Percentiles rank a stretch among this genome's conserved stretches.
These are phyloP conservation scores for Colletotrichum magnum DNA, from an alignment of 2,329 filamentous ascomycete genomes.

Conservation along the genomic window DNA sequence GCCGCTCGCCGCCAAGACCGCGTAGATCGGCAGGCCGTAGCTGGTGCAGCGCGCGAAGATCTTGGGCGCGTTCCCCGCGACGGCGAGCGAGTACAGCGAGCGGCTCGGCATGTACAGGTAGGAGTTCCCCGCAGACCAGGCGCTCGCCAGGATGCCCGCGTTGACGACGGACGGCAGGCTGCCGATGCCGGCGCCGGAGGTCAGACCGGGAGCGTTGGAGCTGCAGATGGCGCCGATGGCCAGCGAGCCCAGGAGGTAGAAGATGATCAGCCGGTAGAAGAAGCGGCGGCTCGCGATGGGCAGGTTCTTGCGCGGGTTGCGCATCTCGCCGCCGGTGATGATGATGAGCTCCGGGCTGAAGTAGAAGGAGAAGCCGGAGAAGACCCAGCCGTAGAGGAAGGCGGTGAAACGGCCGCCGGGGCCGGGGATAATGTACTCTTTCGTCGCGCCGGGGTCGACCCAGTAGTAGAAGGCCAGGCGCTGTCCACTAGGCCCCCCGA, in stretches of 20 bases:
- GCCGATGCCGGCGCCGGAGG: slow-evolving; percentile 55
- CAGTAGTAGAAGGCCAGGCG: slow-evolving; percentile 42
- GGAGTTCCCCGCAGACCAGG: slow-evolving; percentile 64
- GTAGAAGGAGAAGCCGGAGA: slow-evolving; percentile 43
- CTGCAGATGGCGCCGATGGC: slow-evolving; percentile 68
- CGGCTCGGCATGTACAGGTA: slow-evolving; percentile 69
- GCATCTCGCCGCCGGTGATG: slow-evolving; percentile 45
- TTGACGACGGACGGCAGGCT: slow-evolving; percentile 69
- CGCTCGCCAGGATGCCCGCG: slow-evolving; percentile 65
- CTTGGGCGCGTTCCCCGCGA: slow-evolving; percentile 64
- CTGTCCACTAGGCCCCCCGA: slow-evolving; percentile 42
- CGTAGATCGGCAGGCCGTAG: slow-evolving; percentile 23
- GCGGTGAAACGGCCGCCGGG: slow-evolving; percentile 43
- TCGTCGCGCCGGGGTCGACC: slow-evolving; percentile 32
- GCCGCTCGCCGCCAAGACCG: slow-evolving; percentile 62
- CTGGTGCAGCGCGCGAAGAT: slow-evolving; percentile 53
- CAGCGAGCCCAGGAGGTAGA: slow-evolving; percentile 65
- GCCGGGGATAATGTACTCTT: slow-evolving; percentile 34
- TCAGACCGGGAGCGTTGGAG: slow-evolving; percentile 63
- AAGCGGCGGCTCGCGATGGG: slow-evolving; percentile 45
- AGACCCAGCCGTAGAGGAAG: slow-evolving; percentile 43
- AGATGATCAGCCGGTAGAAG: slow-evolving; percentile 47
- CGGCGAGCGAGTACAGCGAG: slow-evolving; percentile 68
- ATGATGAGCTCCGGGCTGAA: slow-evolving; percentile 43
- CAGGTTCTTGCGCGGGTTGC: slow-evolving; percentile 61